Evolutionary conservation across 305 asterid species (phyloP), one percentile per base, ranked within the genome.

Genomic region (Rubia peregrina): DNA sequence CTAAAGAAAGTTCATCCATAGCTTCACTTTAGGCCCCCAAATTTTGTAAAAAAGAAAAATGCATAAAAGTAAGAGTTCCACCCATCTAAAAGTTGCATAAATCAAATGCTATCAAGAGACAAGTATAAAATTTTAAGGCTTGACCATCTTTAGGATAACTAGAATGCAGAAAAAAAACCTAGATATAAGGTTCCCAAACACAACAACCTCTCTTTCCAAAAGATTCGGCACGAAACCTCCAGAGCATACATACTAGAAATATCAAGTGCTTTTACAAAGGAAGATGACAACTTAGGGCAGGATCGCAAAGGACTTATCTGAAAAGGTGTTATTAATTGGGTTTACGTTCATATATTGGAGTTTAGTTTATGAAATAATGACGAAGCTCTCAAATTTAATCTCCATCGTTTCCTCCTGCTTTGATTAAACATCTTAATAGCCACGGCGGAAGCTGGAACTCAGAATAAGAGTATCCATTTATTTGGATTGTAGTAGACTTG

Each of bases 21-120:
- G 41, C 67, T 59, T 44, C 67, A 48, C 36, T 67, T 73, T 73
- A 65, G 48, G 71, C 76, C 76, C 71, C 59, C 36, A 24, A 24
- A 49, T 71, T 21, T 72, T 19, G n/a, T 33, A 24, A 55, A 42
- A 73, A 30, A 44, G 30, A 72, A 33, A 51, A 2, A 9, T 57
- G 67, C 26, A 70, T 13, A 59, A 30, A 48, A 12, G 48, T 36
- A 46, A 66, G 68, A 24, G 59, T 59, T 72, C 67, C 67, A 66
- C 6, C 75, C 40, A 40, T 36, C 24, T 16, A 64, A 49, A 16
- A 38, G 40, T 49, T 13, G 19, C 26, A 40, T 36, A 40, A 19
- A 51, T 11, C 43, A 59, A 74, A 4, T 48, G 59, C 21, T 17
- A 66, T 12, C 7, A 66, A 66, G 61, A 26, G 30, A 56, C 3